Conservation (phyloP, 371 early-diverging fungal genomes). For the Rhizopus stolonifer region DNA sequence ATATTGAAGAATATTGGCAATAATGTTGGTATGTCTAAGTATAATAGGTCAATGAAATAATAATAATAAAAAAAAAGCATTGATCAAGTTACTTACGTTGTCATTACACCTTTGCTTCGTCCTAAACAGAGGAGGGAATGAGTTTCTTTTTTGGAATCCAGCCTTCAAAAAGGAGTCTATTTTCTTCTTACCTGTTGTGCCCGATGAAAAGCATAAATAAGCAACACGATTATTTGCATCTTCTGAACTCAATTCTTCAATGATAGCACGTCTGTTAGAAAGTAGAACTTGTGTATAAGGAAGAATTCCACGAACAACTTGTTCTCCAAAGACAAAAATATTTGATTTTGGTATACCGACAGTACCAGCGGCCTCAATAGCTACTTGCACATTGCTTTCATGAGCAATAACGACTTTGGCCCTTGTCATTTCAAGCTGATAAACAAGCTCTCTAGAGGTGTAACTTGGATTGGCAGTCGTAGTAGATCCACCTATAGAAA, state of each 20-base stretch:
- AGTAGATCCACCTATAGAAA: constrained; percentile 57
- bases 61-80: neutral
- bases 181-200: constrained; percentile 63
- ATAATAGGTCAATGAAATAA: neutral
- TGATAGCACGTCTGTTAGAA: constrained; percentile 15
- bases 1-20: constrained; percentile 66
- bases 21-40: constrained; percentile 69
- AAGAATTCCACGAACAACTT: constrained; percentile 34
- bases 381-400: constrained; percentile 45
- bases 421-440: constrained; percentile 70
- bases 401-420: constrained; percentile 61
- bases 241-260: constrained; percentile 24
- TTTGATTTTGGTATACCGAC: constrained; percentile 52
- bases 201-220: constrained; percentile 78
- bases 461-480: constrained; percentile 80
- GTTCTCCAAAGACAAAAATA: constrained; percentile 63
- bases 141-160: neutral
- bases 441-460: constrained; percentile 70
- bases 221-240: constrained; percentile 47
- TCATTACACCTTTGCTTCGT: constrained; percentile 75
- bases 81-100: constrained; percentile 65
- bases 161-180: too few species aligned
- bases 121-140: constrained; percentile 16
- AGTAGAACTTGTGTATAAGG: constrained; percentile 28
- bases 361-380: constrained; percentile 56